These are phyloP conservation scores for Starmerella apis DNA, from an alignment of 805 yeast species.

Conservation along the genomic window DNA sequence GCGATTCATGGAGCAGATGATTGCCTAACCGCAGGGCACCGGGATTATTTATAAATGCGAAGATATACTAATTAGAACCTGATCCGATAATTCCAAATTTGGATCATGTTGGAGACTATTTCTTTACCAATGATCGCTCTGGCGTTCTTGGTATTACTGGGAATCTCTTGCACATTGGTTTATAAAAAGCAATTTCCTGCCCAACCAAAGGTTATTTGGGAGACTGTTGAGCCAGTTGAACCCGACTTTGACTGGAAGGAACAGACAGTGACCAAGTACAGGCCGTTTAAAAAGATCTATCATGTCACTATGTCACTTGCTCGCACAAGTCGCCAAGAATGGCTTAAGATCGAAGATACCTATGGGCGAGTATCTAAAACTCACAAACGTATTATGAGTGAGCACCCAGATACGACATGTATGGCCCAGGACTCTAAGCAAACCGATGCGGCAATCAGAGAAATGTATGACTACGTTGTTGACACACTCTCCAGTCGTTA, in stretches of 20 bases:
- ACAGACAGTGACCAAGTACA: conserved; percentile 25
- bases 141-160: background rate
- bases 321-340: conserved; percentile 41
- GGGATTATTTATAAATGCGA: background rate
- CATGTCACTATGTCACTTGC: conserved; percentile 54
- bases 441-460: conserved; percentile 34
- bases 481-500: conserved; percentile 39
- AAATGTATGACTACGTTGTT: conserved; percentile 39
- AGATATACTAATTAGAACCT: background rate
- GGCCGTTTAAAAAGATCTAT: conserved; percentile 52
- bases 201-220: background rate
- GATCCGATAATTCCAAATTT: background rate
- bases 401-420: conserved; percentile 11
- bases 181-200: background rate
- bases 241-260: conserved; percentile 10
- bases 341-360: conserved; percentile 53
- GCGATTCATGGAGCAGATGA: background rate
- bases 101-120: background rate
- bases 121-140: background rate
- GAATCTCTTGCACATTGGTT: background rate
- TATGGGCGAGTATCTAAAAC: conserved; percentile 40
- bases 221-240: conserved; percentile 5
- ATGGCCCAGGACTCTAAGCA: conserved; percentile 9
- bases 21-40: background rate
- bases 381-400: conserved; percentile 32